Evolutionary conservation across 768 basidiomycete genomes (phyloP), one percentile per base, ranked within the genome.

Genomic region (Scleroderma bovista): DNA sequence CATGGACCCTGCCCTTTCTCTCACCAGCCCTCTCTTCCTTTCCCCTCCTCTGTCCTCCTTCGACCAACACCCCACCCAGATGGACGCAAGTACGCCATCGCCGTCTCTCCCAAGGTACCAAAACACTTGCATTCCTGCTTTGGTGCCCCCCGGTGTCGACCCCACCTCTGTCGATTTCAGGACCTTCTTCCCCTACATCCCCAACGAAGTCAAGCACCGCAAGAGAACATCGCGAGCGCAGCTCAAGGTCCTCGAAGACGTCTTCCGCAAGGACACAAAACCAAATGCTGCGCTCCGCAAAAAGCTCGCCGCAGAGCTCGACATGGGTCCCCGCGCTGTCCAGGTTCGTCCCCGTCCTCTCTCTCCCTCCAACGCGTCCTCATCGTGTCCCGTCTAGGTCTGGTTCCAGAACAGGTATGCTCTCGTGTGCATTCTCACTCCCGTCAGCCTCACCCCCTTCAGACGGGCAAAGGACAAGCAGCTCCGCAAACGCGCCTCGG

Each of bases 311-410:
- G 70, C 76, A 10, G 77, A 92, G 70, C 80, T 97, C 50, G 84
- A 83, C 54, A 98, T 98, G 94, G 88, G 89, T 10, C 82, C 92
- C 19, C 75, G 94, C 52, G 92, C 91, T n/a, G 89, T 98, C 2
- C 94, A 98, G 79, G 94, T 95, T 50, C 75, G 80, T 37, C 31
- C 47, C 40, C 24, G 13, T 32, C 37, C 19, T 39, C 24, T 37
- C 42, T 34, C 45, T 47, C 47, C 40, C 19, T 29, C 16, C 24
- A 49, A 45, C 59, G 47, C 53, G 52, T 57, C 56, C 60, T 61
- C 59, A 57, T 57, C 66, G 56, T 52, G 49, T 53, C 31, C 46
- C 17, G 48, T 65, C 2, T 72, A 95, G 81, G 94, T 91, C 22
- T 90, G 88, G 89, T 92, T 92, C 67, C 89, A 93, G 69, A 93